Evolutionary conservation across 2,329 filamentous ascomycete species (phyloP).

Genomic region (Ophiostoma sp.): DNA sequence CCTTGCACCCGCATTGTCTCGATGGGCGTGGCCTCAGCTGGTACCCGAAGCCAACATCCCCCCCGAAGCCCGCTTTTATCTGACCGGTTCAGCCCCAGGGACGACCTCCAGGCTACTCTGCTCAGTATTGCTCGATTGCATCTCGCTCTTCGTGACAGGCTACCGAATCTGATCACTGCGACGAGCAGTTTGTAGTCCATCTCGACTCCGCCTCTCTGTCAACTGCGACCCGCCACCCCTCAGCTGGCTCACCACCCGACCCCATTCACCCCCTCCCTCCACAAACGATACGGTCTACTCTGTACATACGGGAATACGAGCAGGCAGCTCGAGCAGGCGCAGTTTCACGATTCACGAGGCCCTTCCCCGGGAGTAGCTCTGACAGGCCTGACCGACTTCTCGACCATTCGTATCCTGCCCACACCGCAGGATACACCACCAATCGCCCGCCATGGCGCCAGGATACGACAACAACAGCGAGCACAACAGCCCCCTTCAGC

Average conservation of each 20-base stretch:
- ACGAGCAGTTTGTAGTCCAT: not conserved
- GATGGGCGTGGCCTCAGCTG: conserved; percentile 19
- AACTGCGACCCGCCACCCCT: conserved; percentile 1
- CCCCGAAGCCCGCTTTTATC: conserved; percentile 23
- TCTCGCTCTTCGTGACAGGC: not conserved
- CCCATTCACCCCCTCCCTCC: not conserved
- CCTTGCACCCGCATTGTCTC: not conserved
- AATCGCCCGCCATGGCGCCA: conserved; percentile 16
- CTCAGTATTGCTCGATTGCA: not conserved
- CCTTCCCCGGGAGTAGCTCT: conserved; percentile 14
- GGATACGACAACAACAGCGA: conserved; percentile 43
- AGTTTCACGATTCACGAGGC: not conserved
- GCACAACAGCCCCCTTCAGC: conserved; percentile 32
- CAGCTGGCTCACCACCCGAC: not conserved
- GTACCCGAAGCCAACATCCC: conserved; percentile 18
- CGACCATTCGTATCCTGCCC: not conserved
- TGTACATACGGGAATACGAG: not conserved
- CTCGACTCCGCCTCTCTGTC: not conserved
- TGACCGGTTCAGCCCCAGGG: conserved; percentile 23
- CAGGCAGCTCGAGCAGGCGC: conserved; percentile 8
- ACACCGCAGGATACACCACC: not conserved
- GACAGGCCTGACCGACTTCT: not conserved
- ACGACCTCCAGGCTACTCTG: not conserved
- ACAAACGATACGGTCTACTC: not conserved
- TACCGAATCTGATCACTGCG: not conserved